These are phyloP conservation scores for Aspergillus bertholletiae DNA, from an alignment of 495 filamentous ascomycete species.

Conservation along the genomic window DNA sequence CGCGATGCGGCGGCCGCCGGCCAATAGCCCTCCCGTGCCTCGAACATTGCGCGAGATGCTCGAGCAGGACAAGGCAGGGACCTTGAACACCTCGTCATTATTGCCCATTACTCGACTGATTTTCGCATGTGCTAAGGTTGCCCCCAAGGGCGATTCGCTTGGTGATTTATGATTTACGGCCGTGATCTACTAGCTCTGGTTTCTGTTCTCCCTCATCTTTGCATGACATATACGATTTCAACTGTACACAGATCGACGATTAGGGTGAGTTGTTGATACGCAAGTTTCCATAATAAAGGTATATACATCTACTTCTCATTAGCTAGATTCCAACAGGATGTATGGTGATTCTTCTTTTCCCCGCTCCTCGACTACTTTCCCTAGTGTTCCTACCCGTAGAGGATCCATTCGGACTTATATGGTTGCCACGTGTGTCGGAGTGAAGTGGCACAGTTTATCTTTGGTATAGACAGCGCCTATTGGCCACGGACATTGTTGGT, in stretches of 20 bases:
- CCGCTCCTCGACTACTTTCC: not conserved
- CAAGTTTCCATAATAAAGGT: not conserved
- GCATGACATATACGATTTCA: not conserved
- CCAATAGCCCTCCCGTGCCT: not conserved
- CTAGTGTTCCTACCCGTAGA: too few species aligned
- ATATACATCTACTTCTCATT: not conserved
- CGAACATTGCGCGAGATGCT: slow-evolving; percentile 11
- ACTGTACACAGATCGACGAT: not conserved
- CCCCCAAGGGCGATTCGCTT: not conserved
- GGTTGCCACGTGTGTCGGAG: not conserved
- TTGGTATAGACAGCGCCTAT: not conserved
- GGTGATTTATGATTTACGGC: not conserved
- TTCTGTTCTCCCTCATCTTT: not conserved
- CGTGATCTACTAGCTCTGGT: not conserved
- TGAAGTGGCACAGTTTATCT: not conserved
- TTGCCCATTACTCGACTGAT: slow-evolving; percentile 14
- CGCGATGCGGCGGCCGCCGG: not conserved
- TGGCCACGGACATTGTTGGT: not conserved
- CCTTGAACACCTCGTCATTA: slow-evolving; percentile 3
- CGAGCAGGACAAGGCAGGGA: slow-evolving; percentile 1
- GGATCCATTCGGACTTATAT: not conserved
- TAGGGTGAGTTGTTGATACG: not conserved
- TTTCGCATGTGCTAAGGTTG: slow-evolving; percentile 7
- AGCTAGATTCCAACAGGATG: not conserved
- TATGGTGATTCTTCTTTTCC: not conserved